A percentile compares a stretch with the other conserved stretches of the same genome.
Evolutionary conservation across 345 rosid genomes (phyloP).

Genomic region (Ceriops decandra): DNA sequence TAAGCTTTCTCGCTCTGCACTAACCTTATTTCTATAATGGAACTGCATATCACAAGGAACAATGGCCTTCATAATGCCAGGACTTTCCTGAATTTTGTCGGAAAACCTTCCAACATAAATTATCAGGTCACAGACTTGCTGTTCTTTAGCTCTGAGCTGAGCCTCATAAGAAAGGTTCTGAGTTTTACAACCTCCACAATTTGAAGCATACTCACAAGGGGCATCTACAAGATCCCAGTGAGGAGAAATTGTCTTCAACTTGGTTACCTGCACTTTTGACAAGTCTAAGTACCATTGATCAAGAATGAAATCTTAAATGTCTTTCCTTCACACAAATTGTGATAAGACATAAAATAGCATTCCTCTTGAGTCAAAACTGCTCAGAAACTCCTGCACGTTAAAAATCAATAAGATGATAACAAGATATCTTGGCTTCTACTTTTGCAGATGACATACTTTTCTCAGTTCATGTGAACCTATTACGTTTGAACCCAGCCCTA

Average conservation of each 20-base stretch:
- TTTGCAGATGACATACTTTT: too few species aligned
- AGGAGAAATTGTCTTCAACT: constrained; percentile 66
- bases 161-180: constrained; percentile 79
- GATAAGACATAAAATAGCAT: background rate
- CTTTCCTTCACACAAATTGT: background rate
- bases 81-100: constrained; percentile 37
- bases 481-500: too few species aligned
- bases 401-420: too few species aligned
- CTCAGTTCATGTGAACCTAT: too few species aligned
- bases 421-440: too few species aligned
- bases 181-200: constrained; percentile 86
- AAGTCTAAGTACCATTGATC: constrained; percentile 6
- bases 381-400: too few species aligned
- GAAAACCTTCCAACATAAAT: constrained; percentile 69
- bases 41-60: constrained; percentile 78
- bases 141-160: constrained; percentile 81
- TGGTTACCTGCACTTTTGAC: constrained; percentile 45
- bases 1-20: constrained; percentile 9
- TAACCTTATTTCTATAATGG: constrained; percentile 84
- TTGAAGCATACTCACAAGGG: constrained; percentile 83
- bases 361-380: too few species aligned
- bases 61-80: constrained; percentile 60
- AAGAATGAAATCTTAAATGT: background rate
- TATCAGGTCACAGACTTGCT: constrained; percentile 66
- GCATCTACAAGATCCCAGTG: constrained; percentile 76